Evolutionary conservation across 2,329 filamentous ascomycete species (phyloP), one percentile per base, ranked within the genome.

Genomic region (Nemania diffusa): DNA sequence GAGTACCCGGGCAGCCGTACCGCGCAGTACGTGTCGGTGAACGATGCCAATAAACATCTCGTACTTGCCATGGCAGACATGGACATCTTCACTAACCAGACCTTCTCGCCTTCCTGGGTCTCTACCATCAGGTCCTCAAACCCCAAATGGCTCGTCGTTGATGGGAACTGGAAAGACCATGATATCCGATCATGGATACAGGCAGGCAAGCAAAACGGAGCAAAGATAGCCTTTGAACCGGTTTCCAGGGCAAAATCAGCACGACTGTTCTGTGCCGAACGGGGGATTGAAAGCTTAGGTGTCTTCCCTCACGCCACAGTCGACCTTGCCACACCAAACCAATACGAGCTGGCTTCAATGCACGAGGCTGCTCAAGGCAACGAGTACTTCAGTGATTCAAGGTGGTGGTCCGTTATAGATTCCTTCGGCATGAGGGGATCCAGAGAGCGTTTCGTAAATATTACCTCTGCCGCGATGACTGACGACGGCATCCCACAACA

Each of bases 1-100:
- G 81, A 82, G 67, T 81, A 78, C 24, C 83, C 83, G 2, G 84
- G 85, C 1, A 85, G 84, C 34, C 87, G 92, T 63, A 98, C 95
- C 1, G 93, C 94, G 0, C 94, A 97, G 78, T 98, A 98, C 77
- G 88, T 98, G 2, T 92, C 95, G 17, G 84, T 98, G 71, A 99
- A 98, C 77, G 92, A 97, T 75, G 84, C 84, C 0, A 88, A 91
- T 67, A 97, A 94, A 78, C 91, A 94, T 70, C 87, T 99, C 2
- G 85, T 94, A n/a, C 80, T 97, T 69, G 95, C 94, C 52, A 97
- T 97, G 93, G 94, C 95, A 4, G 96, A 98, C 77, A 97, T 98
- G 94, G 87, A 85, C 62, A 95, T 97, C 73, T 87, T 97, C 55
- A 85, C 89, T n/a, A 76, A 80, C 17, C 81, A 85, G 67, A 82